Base-by-base conservation (phyloP, 2,329 filamentous ascomycete genomes). In the Scytalidium lignicola region DNA sequence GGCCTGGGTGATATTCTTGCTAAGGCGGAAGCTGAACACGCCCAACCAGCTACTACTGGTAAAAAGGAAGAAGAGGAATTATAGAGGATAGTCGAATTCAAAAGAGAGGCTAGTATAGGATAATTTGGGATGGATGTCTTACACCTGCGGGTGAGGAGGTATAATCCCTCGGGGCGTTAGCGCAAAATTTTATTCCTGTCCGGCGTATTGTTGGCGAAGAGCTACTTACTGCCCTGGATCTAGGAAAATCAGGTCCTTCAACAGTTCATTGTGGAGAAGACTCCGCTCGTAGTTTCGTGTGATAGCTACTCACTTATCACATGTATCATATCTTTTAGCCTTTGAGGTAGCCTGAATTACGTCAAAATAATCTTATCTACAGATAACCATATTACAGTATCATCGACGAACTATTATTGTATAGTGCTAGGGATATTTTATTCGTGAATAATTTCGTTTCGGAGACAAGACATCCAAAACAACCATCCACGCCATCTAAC, bases 21-120 rank as follows among this genome's bases (percentile, higher is more conserved):
- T 22, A 57, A 57, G 22, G 62, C 61, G 9, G 61, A 64, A 56
- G 61, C 62, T 19, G 60, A 56, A 7, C 58, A 63, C 12, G 54
- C 53, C 12, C 51, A 18, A 20, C 10, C 55, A 44, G 51, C 55
- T 22, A 50, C 50, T 8, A 58, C 55, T 46, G 53, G 53, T 39
- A 50, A 28, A 1, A 55, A 57, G 7, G 51, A 54, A 37, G 62
- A 63, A 43, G 62, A 64, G 47, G 60, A 64, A 44, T 52, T 62
- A 57, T 63, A 37, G 32, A 37, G 12, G 32, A 37, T 15, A 37
- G 26, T 26, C 6, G 23, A 26, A 26, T 26, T 26, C 23, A 26
- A 26, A 26, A 26, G 23, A 26, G 23, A 26, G 23, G 23, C 23
- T 9, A 17, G 5, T 37, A 37, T 37, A 13, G n/a, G n/a, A 37